Evolutionary conservation across 495 filamentous ascomycete genomes (phyloP).

Genomic region (Penicillium canariense): DNA sequence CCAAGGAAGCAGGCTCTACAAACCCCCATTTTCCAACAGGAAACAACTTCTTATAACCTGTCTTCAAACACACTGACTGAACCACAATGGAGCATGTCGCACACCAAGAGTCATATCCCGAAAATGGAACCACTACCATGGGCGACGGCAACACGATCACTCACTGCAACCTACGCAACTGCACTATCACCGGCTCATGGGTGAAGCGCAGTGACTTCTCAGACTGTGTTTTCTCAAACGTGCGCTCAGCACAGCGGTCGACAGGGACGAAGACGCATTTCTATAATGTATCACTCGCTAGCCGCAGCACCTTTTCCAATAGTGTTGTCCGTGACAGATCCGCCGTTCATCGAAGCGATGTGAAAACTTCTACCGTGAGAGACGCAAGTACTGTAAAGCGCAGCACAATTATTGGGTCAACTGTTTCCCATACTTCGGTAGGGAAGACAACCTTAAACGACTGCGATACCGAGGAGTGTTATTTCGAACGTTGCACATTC

Average conservation of each 20-base stretch:
- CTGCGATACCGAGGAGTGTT: constrained; percentile 33
- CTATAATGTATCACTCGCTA: constrained; percentile 11
- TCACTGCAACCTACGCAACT: constrained; percentile 22
- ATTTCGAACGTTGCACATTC: constrained; percentile 27
- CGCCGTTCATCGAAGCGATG: constrained; percentile 10
- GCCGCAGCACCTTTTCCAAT: constrained; percentile 23
- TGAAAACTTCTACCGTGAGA: constrained; percentile 18
- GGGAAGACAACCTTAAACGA: constrained; percentile 20
- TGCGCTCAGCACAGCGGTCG: constrained; percentile 7
- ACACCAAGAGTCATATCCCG: neutral
- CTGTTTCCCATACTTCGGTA: constrained; percentile 17
- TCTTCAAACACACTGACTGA: neutral
- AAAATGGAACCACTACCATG: neutral
- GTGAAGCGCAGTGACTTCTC: constrained; percentile 15
- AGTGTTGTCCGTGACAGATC: constrained; percentile 19
- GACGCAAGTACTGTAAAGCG: constrained; percentile 13
- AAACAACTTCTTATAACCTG: neutral
- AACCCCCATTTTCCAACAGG: neutral
- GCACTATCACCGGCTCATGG: constrained; percentile 17
- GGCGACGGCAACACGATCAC: constrained; percentile 16
- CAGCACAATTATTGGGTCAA: constrained; percentile 17
- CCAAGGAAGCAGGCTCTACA: neutral
- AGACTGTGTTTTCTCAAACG: constrained; percentile 18
- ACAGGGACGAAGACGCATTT: constrained; percentile 16
- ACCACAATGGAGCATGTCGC: neutral